These are phyloP conservation scores for Claviceps purpurea DNA, from an alignment of 2,329 filamentous ascomycete genomes.

Conservation along the genomic window DNA sequence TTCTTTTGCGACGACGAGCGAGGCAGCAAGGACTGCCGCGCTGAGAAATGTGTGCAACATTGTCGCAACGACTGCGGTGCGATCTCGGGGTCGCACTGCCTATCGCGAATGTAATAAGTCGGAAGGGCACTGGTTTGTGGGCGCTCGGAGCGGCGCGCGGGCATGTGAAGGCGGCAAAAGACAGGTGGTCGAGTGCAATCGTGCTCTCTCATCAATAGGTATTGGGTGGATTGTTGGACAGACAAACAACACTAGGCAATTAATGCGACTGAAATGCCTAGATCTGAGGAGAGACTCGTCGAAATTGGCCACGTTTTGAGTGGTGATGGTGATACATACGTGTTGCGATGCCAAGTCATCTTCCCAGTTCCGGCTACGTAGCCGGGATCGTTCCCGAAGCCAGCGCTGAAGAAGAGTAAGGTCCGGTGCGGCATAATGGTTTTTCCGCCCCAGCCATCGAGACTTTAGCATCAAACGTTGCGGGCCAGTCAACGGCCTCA, in stretches of 20 bases:
- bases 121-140: background rate
- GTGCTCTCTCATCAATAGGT: background rate
- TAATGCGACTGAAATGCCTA: no score
- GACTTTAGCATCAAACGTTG: no score
- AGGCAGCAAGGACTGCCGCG: slow-evolving; percentile 23
- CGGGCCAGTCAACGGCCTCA: background rate
- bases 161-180: background rate
- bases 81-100: background rate
- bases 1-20: slow-evolving; percentile 20
- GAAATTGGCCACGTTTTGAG: no score
- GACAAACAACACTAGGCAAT: no score
- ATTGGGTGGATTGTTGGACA: no score
- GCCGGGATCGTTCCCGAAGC: no score
- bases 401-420: background rate
- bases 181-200: background rate
- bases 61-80: background rate
- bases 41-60: slow-evolving; percentile 17
- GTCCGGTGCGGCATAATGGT: slow-evolving; percentile 6
- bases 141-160: background rate
- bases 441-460: slow-evolving; percentile 6
- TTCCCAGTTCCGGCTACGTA: no score
- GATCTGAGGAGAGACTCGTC: no score
- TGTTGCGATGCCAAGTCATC: no score
- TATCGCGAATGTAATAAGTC: background rate
- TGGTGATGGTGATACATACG: no score